Evolutionary conservation across 1,284 basidiomycete species (phyloP), one percentile per base, ranked within the genome.

Genomic region (Xerocomus nothofagi): DNA sequence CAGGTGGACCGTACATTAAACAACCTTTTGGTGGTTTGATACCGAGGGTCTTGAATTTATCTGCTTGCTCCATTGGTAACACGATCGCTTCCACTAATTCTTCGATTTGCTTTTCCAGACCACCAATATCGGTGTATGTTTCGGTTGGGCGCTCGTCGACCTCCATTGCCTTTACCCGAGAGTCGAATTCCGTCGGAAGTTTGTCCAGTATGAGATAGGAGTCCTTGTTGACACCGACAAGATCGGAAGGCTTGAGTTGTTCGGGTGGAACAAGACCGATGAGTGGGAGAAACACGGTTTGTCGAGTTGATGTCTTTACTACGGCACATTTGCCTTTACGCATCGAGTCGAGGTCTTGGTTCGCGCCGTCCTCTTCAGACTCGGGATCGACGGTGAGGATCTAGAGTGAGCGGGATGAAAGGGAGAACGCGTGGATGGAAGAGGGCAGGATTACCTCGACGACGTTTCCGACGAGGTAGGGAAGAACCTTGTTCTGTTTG

Each of bases 181-280:
- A 93, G 71, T 99, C 96, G 63, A 98, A 98, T 76, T 97, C 96
- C 12, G 96, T 93, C 29, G 96, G 96, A 43, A 99, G 79, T 3
- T 91, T 96, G 71, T 99, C 96, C 26, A 99, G 81, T 38, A 99
- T 83, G 54, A 99, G 83, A 67, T 99, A 99, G n/a, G 93, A 98
- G 70, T 99, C 96, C 72, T 99, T 99, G 78, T 99, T 99, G 44
- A 99, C 96, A 57, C 96, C 96, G 61, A 99, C 97, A 49, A 99
- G 80, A 73, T 98, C 97, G 38, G 90, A 82, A 3, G 96, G 96
- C 62, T 80, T 84, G 50, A 99, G 84, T 61, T 92, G 77, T 50
- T 96, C 89, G 29, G 94, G 81, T 17, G 94, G 91, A 26, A 99
- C 96, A 51, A 99, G 88, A 55, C 96, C 97, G 58, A 99, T 96